phyloP scores from a whole-genome alignment of 768 basidiomycete genomes.

The Auricularia heimuer region DNA sequence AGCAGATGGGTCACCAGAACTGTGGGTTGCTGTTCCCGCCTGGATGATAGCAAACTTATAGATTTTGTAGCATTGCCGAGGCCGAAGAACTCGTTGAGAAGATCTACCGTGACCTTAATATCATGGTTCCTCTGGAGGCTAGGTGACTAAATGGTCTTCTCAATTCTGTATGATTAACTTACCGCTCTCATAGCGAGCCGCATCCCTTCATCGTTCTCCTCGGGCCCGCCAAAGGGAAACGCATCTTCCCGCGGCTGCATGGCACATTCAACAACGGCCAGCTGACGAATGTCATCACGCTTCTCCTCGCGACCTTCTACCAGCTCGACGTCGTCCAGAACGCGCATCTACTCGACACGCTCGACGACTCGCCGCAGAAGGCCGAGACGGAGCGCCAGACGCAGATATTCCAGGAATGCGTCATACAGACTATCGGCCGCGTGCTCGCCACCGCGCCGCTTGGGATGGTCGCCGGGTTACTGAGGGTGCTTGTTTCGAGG shows the following conservation, averaged over 20 bases:
- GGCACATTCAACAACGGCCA: conserved; percentile 71
- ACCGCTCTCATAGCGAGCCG: conserved; percentile 49
- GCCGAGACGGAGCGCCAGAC: conserved; percentile 79
- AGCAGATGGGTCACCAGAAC: conserved; percentile 12
- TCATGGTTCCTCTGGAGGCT: conserved; percentile 72
- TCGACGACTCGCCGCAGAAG: conserved; percentile 51
- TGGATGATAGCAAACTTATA: background rate
- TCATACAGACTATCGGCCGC: conserved; percentile 78
- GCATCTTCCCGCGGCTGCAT: conserved; percentile 77
- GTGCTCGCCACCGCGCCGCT: conserved; percentile 72
- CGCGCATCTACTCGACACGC: conserved; percentile 59
- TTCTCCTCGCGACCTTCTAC: conserved; percentile 87
- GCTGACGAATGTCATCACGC: conserved; percentile 79
- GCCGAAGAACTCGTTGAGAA: conserved; percentile 51
- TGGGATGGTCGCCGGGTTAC: conserved; percentile 74
- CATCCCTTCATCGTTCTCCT: conserved; percentile 96
- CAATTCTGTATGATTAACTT: background rate
- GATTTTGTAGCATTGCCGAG: conserved; percentile 16
- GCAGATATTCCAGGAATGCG: conserved; percentile 75
- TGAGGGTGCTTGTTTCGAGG: conserved; percentile 73
- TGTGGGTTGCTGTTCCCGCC: background rate
- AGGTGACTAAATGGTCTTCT: conserved; percentile 42
- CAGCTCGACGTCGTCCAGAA: conserved; percentile 86
- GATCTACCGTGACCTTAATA: conserved; percentile 10
- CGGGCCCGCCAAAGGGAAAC: conserved; percentile 83